These are phyloP conservation scores for Penicillium argentinense DNA, from an alignment of 495 filamentous ascomycete genomes.

Conservation along the genomic window DNA sequence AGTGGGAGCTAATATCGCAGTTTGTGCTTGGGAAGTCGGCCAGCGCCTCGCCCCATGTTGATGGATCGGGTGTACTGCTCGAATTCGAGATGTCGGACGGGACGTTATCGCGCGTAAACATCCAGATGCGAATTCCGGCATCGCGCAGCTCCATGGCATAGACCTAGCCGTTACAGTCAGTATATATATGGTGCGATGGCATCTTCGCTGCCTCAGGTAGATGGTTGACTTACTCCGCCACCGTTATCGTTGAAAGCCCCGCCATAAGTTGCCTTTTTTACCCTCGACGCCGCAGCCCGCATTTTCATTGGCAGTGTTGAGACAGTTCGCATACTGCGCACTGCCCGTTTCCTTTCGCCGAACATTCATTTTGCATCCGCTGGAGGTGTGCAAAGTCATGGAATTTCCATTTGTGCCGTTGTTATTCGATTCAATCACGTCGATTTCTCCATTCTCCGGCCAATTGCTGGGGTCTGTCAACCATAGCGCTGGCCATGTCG, in stretches of 20 bases:
- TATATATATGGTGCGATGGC: background rate
- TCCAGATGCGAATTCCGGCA: slow-evolving; percentile 41
- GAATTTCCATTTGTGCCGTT: slow-evolving; percentile 29
- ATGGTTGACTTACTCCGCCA: slow-evolving; percentile 38
- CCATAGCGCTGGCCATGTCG: slow-evolving; percentile 56
- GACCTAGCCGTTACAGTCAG: slow-evolving; percentile 11
- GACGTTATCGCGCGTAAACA: slow-evolving; percentile 33
- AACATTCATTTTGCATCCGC: slow-evolving; percentile 37
- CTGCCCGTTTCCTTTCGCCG: slow-evolving; percentile 36
- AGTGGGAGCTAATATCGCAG: slow-evolving; percentile 34
- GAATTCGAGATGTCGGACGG: slow-evolving; percentile 30
- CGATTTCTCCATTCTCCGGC: slow-evolving; percentile 47
- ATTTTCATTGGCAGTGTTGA: slow-evolving; percentile 26
- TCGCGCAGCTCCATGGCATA: slow-evolving; percentile 40
- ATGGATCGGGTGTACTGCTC: slow-evolving; percentile 31
- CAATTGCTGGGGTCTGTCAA: slow-evolving; percentile 54
- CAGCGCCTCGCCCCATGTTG: slow-evolving; percentile 29
- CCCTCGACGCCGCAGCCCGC: slow-evolving; percentile 40
- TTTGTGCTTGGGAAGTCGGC: slow-evolving; percentile 39
- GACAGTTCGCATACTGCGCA: slow-evolving; percentile 17
- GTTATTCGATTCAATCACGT: slow-evolving; percentile 40
- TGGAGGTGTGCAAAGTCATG: slow-evolving; percentile 36
- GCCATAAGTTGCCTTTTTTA: slow-evolving; percentile 29
- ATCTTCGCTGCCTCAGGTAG: too few species aligned
- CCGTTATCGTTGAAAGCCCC: slow-evolving; percentile 37